Base-by-base conservation (phyloP, 768 basidiomycete species). In the Hemileccinum rubropunctum region DNA sequence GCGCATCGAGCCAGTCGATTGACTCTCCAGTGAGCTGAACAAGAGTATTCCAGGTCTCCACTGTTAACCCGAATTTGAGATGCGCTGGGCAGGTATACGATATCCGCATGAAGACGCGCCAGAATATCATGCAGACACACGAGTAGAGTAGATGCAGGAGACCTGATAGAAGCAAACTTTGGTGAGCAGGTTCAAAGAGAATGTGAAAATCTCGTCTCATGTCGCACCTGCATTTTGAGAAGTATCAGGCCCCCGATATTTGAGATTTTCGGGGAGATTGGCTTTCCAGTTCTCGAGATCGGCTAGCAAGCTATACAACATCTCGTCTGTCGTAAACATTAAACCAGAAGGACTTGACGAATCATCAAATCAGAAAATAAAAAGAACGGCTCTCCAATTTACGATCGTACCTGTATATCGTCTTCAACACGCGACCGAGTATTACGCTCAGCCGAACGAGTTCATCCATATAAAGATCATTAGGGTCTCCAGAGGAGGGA, bases 21-120 rank as follows among this genome's bases (percentile, higher is more conserved):
- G 84, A 78, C 42, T 93, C 86, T 45, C 83, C 80, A 0, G 90
- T 89, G 61, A 90, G 73, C 28, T 73, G 62, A 42, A 93, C 80
- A 42, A 97, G 77, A 45, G 76, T 72, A 17, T 77, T 78, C 92
- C 91, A 97, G 54, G 84, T 80, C 60, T 86, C 85, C 23, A 93
- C 78, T 2, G 85, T 88, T 56, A 95, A 71, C 34, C 81, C 78
- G 60, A 95, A 93, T 64, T 89, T 94, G 62, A 95, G 80, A 62
- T 97, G 93, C 11, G 81, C 81, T 9, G 95, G 94, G 63, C 91
- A 89, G 17, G 84, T 79, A 72, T 97, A 98, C 50, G 91, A 93
- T 69, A 98, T 92, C 45, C 95, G 83, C 91, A 98, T 95, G 74
- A 98, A 98, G 28, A 97, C 93, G 43, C 95, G 87, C 85, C 92